Percentiles rank a stretch among this genome's conserved stretches.
Evolutionary conservation across 176 grass and related monocot genomes (phyloP).

Genomic region (Ensete ventricosum): DNA sequence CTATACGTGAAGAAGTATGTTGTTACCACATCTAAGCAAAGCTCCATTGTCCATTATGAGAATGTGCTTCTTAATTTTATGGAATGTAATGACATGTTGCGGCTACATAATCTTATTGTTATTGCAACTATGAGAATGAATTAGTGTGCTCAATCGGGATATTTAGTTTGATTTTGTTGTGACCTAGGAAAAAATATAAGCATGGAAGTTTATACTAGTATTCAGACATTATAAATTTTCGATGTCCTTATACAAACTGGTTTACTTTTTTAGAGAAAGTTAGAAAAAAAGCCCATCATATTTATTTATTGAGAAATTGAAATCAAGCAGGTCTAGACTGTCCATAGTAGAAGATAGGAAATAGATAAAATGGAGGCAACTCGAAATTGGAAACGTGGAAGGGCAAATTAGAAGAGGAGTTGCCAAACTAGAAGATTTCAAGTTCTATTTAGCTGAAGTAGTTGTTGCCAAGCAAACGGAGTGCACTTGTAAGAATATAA

Average conservation of each 20-base stretch:
- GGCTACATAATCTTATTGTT: neutral
- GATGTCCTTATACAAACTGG: too few species aligned
- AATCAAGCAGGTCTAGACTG: neutral
- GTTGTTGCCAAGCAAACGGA: neutral
- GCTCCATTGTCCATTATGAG: neutral
- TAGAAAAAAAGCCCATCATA: too few species aligned
- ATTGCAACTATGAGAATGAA: too few species aligned
- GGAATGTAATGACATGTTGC: neutral
- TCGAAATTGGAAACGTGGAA: too few species aligned
- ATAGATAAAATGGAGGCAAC: neutral
- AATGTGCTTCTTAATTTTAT: neutral
- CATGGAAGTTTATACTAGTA: too few species aligned
- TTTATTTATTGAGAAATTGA: too few species aligned
- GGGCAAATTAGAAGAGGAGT: neutral
- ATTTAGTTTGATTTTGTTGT: too few species aligned
- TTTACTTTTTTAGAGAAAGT: too few species aligned
- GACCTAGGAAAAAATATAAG: too few species aligned
- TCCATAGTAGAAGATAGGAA: neutral
- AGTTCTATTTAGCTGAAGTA: neutral
- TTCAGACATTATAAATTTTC: too few species aligned
- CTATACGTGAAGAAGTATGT: slow-evolving; percentile 79
- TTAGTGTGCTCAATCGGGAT: too few species aligned
- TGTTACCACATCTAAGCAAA: slow-evolving; percentile 4
- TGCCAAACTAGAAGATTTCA: neutral
- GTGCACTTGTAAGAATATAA: neutral